Conservation (phyloP, 495 filamentous ascomycete genomes). For the Cudoniella acicularis region DNA sequence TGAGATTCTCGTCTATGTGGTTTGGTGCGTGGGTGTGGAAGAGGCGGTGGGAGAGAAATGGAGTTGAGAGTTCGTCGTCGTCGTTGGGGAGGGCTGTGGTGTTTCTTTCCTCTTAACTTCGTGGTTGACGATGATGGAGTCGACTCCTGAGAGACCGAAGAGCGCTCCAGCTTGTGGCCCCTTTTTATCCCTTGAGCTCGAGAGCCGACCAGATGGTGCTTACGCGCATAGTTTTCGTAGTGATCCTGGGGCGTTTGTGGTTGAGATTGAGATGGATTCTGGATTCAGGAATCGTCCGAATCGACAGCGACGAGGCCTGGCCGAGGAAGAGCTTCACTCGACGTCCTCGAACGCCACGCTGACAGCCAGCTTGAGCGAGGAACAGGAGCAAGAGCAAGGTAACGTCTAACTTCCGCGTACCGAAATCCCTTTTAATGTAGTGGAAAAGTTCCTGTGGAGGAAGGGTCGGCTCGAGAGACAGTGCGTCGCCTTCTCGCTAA, state of each 20-base stretch:
- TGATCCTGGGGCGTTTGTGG: background rate
- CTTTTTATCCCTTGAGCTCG: background rate
- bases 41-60: background rate
- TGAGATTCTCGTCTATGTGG: background rate
- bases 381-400: background rate
- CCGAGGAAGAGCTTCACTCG: background rate
- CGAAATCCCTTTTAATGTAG: too few species aligned
- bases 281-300: too few species aligned
- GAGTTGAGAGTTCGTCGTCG: background rate
- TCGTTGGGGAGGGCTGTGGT: background rate
- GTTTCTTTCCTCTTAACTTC: background rate
- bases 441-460: too few species aligned
- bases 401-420: too few species aligned
- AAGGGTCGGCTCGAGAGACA: too few species aligned
- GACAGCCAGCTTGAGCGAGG: background rate
- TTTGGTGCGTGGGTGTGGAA: background rate
- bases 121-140: background rate
- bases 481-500: background rate
- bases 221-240: background rate
- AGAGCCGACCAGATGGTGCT: background rate
- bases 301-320: background rate
- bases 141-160: background rate
- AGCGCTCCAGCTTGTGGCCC: background rate
- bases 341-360: background rate
- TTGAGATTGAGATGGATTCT: background rate